Conservation (phyloP, 345 rosid genomes). For the Linum lewisii region DNA sequence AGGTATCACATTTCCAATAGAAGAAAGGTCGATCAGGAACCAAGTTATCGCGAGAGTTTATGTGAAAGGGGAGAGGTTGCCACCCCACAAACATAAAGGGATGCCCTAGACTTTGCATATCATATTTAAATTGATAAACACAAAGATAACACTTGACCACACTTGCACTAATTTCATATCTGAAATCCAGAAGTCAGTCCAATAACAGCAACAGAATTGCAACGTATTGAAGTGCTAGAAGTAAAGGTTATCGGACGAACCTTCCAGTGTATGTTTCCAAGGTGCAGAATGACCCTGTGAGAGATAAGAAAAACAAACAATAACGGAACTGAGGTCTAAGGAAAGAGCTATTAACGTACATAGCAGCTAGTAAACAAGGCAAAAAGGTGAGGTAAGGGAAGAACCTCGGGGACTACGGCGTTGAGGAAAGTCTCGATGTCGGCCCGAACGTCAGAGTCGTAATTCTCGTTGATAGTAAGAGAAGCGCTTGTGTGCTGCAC, state of each 20-base stretch:
- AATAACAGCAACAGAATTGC: neutral
- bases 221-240: neutral
- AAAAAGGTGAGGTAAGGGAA: neutral
- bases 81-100: neutral
- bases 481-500: conserved; percentile 98
- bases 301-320: neutral
- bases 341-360: neutral
- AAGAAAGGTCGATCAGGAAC: neutral
- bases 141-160: neutral
- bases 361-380: neutral
- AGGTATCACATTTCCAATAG: neutral
- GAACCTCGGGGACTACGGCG: conserved; percentile 84
- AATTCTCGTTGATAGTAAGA: conserved; percentile 90
- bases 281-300: conserved; percentile 81
- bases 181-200: neutral
- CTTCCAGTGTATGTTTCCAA: conserved; percentile 96
- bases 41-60: neutral
- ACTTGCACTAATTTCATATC: neutral
- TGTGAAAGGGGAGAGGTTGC: neutral
- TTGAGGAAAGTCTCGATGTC: conserved; percentile 95
- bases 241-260: conserved; percentile 20
- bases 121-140: too few relatives aligned
- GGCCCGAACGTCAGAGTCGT: conserved; percentile 82
- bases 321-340: neutral
- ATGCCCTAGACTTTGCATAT: too few relatives aligned